Evolutionary conservation across 495 filamentous ascomycete genomes (phyloP), one percentile per base, ranked within the genome.

Genomic region (Neurospora sublineolata): DNA sequence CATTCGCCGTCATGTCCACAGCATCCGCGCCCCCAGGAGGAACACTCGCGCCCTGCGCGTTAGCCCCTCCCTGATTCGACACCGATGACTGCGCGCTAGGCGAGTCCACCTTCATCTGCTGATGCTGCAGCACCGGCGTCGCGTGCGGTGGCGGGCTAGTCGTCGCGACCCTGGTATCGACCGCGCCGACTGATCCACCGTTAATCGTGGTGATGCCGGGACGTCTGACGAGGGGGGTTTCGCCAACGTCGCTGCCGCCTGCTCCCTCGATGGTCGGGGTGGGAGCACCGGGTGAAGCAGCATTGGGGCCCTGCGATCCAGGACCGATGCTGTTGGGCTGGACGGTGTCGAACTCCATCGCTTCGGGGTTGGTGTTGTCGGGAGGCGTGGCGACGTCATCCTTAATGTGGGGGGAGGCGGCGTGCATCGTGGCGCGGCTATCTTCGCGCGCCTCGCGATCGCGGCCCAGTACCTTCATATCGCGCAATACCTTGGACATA

Each of bases 131-230:
- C 52, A 60, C 52, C 8, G 52, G 52, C 0, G 70, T 52, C 1
- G 74, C 73, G 4, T 77, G 75, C 2, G 82, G 81, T 9, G 78
- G 81, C 0, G 82, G 82, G 75, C 81, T 84, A n/a, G 78, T 79
- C 5, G 82, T 82, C 0, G 80, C 82, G 0, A 82, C 82, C 1
- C 82, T 82, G 2, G 80, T 81, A 9, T 60, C 52, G 5, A 60
- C 52, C 9, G 78, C 78, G 5, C 80, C 80, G 7, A 75, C 82
- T 12, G 82, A 83, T 23, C 83, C 83, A n/a, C 84, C 84, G 60
- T 85, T 86, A 73, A 86, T 85, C 3, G 84, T 85, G 0, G 84
- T 81, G 70, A 86, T 77, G 44, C 84, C 84, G 1, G 83, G 79
- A 46, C 83, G 82, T 37, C 84, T 78, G 1, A 77, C 79, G 2